Conservation (phyloP, 106 monocot species). For the Dioscorea alata region DNA sequence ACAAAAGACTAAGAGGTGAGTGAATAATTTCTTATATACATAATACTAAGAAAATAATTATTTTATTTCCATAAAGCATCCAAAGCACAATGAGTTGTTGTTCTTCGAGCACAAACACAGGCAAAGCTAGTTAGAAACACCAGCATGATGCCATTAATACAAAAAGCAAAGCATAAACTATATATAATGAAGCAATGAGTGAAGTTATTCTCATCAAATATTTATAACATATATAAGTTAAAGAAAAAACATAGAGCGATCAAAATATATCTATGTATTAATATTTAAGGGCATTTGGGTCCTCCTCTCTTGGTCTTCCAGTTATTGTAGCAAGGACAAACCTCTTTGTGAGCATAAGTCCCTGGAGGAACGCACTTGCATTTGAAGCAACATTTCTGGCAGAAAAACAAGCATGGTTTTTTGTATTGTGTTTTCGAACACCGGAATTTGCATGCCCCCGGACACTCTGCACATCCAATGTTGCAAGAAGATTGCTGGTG, state of each 20-base stretch:
- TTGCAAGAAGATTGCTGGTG: neutral
- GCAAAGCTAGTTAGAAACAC: too few species aligned
- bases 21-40: too few species aligned
- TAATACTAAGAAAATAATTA: too few species aligned
- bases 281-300: conserved; percentile 60
- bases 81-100: too few species aligned
- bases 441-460: conserved; percentile 49
- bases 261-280: neutral
- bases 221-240: too few species aligned
- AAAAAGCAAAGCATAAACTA: neutral
- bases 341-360: conserved; percentile 65
- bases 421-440: conserved; percentile 58
- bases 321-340: conserved; percentile 78
- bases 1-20: too few species aligned
- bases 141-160: neutral
- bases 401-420: conserved; percentile 76
- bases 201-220: neutral
- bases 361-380: conserved; percentile 79
- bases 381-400: conserved; percentile 72
- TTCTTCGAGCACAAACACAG: too few species aligned
- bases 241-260: too few species aligned
- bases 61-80: too few species aligned
- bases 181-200: neutral
- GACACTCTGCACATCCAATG: conserved; percentile 43
- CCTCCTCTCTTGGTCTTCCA: conserved; percentile 79